A percentile compares a stretch with the other conserved stretches of the same genome.
These are phyloP conservation scores for Sporothrix brunneoviolacea DNA, from an alignment of 2,329 filamentous ascomycete species.

Conservation along the genomic window DNA sequence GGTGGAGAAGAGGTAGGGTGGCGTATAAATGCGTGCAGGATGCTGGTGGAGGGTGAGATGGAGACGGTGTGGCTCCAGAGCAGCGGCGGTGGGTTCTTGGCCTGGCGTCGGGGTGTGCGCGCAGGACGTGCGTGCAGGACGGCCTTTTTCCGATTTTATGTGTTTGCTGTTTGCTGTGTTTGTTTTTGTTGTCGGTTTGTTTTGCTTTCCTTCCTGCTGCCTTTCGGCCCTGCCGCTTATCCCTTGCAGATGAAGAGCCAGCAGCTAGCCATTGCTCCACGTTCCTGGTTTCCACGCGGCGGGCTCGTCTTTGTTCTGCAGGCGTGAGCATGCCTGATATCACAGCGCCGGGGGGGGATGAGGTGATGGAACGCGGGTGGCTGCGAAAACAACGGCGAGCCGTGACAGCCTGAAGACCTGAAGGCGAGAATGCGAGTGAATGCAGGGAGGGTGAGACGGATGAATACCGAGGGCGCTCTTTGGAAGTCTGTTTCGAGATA, in stretches of 20 bases:
- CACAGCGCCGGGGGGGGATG: no score
- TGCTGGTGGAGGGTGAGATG: not conserved
- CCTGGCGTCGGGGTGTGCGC: not conserved
- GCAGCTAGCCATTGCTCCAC: not conserved
- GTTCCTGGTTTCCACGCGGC: no score
- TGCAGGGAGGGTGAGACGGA: no score
- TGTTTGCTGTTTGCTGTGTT: not conserved
- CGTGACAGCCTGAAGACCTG: no score
- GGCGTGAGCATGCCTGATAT: not conserved
- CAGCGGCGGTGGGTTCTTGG: not conserved
- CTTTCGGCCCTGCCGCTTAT: not conserved
- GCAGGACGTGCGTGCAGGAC: no score
- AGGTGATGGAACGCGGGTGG: no score
- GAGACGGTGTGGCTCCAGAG: constrained; percentile 6
- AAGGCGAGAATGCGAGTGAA: no score
- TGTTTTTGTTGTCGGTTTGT: no score
- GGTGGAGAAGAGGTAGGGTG: no score
- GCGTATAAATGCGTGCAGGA: not conserved
- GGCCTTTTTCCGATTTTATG: not conserved
- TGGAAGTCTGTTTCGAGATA: no score
- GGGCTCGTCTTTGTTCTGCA: no score
- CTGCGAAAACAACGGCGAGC: no score
- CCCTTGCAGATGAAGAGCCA: not conserved
- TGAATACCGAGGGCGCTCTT: not conserved
- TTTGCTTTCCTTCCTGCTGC: not conserved